These are phyloP conservation scores for Cymbopogon citratus DNA, from an alignment of 176 grass and related monocot genomes.

Conservation along the genomic window DNA sequence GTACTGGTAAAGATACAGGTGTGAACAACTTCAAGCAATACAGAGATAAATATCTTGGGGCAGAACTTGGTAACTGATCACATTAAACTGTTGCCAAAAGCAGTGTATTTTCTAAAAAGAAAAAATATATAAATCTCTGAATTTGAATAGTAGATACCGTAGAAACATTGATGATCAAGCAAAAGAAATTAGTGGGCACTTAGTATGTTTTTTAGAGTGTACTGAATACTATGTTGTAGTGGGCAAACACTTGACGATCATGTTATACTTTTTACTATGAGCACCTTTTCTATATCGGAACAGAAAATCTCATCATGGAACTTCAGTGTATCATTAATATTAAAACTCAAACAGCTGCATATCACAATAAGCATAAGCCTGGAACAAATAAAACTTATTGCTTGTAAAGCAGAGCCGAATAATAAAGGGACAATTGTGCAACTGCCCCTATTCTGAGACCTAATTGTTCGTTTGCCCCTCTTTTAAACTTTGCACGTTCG, in stretches of 20 bases:
- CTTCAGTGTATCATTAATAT: neutral
- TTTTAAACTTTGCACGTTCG: too few species aligned
- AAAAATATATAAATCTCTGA: neutral
- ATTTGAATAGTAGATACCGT: slow-evolving; percentile 13
- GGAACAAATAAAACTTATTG: neutral
- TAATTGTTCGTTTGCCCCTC: too few species aligned
- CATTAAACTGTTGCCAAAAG: neutral
- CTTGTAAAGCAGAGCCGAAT: too few species aligned
- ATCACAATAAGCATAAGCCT: neutral
- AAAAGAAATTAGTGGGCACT: neutral
- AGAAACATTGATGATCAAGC: neutral
- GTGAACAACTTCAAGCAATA: slow-evolving; percentile 15
- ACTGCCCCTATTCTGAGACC: too few species aligned
- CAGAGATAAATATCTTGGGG: neutral
- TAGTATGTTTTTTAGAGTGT: neutral
- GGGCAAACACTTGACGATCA: neutral
- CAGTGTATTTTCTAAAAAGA: neutral
- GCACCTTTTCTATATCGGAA: neutral
- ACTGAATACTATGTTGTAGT: neutral
- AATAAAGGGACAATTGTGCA: too few species aligned
- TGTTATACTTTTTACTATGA: neutral
- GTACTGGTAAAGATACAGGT: slow-evolving; percentile 3
- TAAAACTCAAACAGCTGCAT: neutral
- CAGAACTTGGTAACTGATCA: neutral
- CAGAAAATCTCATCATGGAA: neutral